phyloP scores from a whole-genome alignment of 768 basidiomycete genomes.

The Pisolithus tinctorius region DNA sequence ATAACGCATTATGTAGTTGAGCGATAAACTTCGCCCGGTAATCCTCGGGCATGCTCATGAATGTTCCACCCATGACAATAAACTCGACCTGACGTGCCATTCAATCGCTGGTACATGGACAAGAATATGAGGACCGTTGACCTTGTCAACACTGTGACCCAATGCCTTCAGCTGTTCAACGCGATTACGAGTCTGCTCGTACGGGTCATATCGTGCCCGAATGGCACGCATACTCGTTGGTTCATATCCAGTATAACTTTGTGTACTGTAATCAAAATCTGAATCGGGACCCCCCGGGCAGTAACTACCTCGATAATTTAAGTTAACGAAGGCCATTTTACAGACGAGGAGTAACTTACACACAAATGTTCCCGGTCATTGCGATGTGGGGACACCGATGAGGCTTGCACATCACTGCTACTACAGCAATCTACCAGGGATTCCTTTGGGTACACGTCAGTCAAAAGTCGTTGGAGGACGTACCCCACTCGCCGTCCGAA shows the following conservation, averaged over 20 bases:
- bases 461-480: constrained; percentile 20
- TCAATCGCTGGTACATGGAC: neutral
- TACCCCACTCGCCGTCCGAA: constrained; percentile 94
- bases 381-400: constrained; percentile 99
- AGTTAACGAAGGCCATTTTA: neutral
- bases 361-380: constrained; percentile 99
- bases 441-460: neutral
- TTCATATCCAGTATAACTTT: constrained; percentile 91
- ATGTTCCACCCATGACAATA: constrained; percentile 98
- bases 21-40: constrained; percentile 92
- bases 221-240: constrained; percentile 99
- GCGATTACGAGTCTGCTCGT: constrained; percentile 92
- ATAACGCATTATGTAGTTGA: constrained; percentile 93
- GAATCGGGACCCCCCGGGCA: constrained; percentile 99
- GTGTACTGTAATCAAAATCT: constrained; percentile 99
- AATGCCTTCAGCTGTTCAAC: constrained; percentile 93
- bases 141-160: constrained; percentile 98
- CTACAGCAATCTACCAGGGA: constrained; percentile 81
- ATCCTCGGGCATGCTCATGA: constrained; percentile 99
- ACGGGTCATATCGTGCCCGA: constrained; percentile 92
- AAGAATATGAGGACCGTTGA: constrained; percentile 22
- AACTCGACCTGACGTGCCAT: constrained; percentile 58
- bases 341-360: constrained; percentile 44
- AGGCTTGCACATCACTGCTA: constrained; percentile 99
- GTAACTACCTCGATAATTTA: constrained; percentile 46